Base-by-base conservation (phyloP, 2,329 filamentous ascomycete species). In the Pseudogymnoascus sp. region DNA sequence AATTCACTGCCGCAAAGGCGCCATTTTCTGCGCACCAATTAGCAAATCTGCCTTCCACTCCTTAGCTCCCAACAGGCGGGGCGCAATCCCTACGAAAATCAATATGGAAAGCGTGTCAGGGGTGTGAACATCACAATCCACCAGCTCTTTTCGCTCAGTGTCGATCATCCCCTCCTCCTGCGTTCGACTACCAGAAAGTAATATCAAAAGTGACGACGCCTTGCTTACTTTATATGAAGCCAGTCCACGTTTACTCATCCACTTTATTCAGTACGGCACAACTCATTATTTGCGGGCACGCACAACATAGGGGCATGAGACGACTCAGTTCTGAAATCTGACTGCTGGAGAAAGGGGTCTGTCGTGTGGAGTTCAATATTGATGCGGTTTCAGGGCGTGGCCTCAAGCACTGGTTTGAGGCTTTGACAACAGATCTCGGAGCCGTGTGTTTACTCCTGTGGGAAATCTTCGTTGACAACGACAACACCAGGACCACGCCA, bases 271-370 rank as follows among this genome's bases (percentile, higher is more conserved):
- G 23, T n/a, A 28, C 23, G 28, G 14, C 14, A 16, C 23, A 14
- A 3, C 25, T 49, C 43, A 49, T 7, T 49, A 49, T 18, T n/a
- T 49, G 25, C 25, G 46, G 46, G 21, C 46, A 56, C 25, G 46
- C 46, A 34, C 46, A 56, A 31, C 28, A 56, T 56, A 34, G 46
- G 46, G 46, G 25, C 46, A 56, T 56, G 46, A 56, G 46, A 56
- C 46, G 46, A 56, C 46, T 56, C 46, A 56, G 46, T 56, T 56
- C 12, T 31, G n/a, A 56, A 16, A 56, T 56, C 25, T 34, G 46
- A 56, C 46, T 11, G 25, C 46, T 34, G 25, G 8, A 53, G 25
- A 34, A 56, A 31, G 46, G 46, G 46, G 25, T 28, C 25, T 56
- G 46, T 34, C 25, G 3, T 16, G 46, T 18, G 46, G 25, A 18